Conservation (phyloP, 129 eudicot genomes). For the Dittrichia graveolens region DNA sequence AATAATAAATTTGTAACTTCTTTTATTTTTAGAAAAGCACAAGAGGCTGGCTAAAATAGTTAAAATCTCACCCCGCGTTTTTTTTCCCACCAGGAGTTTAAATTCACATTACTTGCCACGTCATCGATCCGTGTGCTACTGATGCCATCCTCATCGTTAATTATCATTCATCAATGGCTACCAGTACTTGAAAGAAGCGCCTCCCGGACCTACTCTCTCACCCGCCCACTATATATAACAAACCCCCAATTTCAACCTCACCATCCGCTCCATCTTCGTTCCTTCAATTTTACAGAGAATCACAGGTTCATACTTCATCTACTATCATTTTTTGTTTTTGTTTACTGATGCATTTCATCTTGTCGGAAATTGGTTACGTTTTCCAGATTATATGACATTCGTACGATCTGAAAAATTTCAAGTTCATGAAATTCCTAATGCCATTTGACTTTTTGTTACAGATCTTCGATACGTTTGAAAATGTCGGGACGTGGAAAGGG, state of each 20-base stretch:
- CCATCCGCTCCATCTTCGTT: conserved; percentile 2
- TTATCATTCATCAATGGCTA: conserved; percentile 19
- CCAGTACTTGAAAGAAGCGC: conserved; percentile 13
- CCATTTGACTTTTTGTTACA: neutral
- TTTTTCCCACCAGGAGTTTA: conserved; percentile 2
- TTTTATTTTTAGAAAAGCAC: too few species aligned
- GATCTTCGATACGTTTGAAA: conserved; percentile 8
- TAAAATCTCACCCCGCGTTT: conserved; percentile 6
- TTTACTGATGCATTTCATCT: neutral
- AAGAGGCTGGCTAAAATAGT: too few species aligned
- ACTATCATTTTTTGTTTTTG: too few species aligned
- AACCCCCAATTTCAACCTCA: neutral
- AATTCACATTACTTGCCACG: neutral
- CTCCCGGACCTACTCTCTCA: neutral
- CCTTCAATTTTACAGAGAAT: neutral
- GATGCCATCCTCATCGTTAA: neutral
- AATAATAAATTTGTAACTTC: too few species aligned
- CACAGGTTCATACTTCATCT: conserved; percentile 3
- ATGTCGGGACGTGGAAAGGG: conserved; percentile 42
- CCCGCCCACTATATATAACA: conserved; percentile 18
- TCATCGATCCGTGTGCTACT: conserved; percentile 18
- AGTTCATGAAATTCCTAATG: neutral
- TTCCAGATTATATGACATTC: too few species aligned
- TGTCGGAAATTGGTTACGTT: too few species aligned
- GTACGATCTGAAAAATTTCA: neutral